Evolutionary conservation across 1,284 basidiomycete species (phyloP).

Genomic region (Erythrobasidium hasegawianum): DNA sequence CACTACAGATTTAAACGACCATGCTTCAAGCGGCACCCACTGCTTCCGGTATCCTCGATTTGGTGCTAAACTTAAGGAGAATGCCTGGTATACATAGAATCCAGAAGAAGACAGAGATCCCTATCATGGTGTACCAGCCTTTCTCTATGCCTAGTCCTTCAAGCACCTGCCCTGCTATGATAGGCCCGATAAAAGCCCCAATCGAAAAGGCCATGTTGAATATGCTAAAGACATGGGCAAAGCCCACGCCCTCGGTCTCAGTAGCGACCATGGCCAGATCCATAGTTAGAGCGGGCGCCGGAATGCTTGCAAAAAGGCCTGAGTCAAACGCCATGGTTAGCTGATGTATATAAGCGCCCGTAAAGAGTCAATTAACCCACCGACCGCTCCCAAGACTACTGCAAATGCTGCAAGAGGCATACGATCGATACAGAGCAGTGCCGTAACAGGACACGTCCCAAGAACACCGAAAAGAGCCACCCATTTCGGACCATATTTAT

Average conservation of each 20-base stretch:
- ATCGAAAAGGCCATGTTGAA: slow-evolving; percentile 41
- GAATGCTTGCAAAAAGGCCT: slow-evolving; percentile 34
- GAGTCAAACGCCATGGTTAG: background rate
- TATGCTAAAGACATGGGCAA: slow-evolving; percentile 26
- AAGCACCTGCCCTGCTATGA: slow-evolving; percentile 41
- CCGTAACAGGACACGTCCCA: slow-evolving; percentile 33
- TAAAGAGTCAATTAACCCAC: slow-evolving; percentile 23
- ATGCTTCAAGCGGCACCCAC: too few species aligned
- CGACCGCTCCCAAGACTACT: slow-evolving; percentile 40
- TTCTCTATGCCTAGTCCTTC: slow-evolving; percentile 17
- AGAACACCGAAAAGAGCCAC: slow-evolving; percentile 35
- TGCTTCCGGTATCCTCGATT: background rate
- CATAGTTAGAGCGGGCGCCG: slow-evolving; percentile 37
- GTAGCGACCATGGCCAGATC: slow-evolving; percentile 37
- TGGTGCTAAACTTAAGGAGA: slow-evolving; percentile 8
- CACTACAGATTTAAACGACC: background rate
- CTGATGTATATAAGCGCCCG: background rate
- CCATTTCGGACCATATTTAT: slow-evolving; percentile 39
- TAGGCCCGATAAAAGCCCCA: slow-evolving; percentile 42
- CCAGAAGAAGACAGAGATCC: slow-evolving; percentile 17
- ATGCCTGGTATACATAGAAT: slow-evolving; percentile 18
- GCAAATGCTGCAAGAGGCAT: slow-evolving; percentile 40
- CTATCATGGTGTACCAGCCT: slow-evolving; percentile 36
- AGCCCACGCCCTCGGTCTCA: slow-evolving; percentile 17
- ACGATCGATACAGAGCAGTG: slow-evolving; percentile 39